Percentiles rank a stretch among this genome's conserved stretches.
Conservation (phyloP, 2,329 filamentous ascomycete genomes). For the Fusarium sublunatum region DNA sequence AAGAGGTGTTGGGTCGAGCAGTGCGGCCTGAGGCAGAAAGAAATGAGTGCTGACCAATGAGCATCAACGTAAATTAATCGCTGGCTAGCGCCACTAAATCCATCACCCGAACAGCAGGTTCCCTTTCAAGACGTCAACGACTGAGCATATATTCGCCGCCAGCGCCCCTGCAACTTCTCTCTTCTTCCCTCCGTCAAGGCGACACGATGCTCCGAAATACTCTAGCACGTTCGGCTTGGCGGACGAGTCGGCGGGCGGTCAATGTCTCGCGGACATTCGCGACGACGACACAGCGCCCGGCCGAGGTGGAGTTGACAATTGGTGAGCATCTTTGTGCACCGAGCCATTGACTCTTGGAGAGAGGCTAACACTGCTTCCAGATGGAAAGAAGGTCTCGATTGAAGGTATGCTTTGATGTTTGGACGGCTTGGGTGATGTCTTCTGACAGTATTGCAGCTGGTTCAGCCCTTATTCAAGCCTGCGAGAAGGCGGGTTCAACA, state of each 20-base stretch:
- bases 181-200: constrained; percentile 63
- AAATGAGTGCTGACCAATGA: constrained; percentile 54
- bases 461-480: constrained; percentile 97
- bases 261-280: constrained; percentile 81
- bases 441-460: constrained; percentile 74
- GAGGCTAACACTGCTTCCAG: constrained; percentile 61
- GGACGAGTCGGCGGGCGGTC: constrained; percentile 68
- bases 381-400: constrained; percentile 98
- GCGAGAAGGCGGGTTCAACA: constrained; percentile 94
- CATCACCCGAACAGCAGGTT: constrained; percentile 53
- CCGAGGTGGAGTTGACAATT: constrained; percentile 97
- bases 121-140: constrained; percentile 56
- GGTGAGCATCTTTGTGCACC: constrained; percentile 63
- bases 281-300: constrained; percentile 79
- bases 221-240: constrained; percentile 75
- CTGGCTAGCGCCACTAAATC: constrained; percentile 55
- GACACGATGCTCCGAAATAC: constrained; percentile 76
- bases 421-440: constrained; percentile 29
- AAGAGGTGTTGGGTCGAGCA: constrained; percentile 20
- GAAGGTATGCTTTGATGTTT: constrained; percentile 73
- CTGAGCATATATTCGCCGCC: constrained; percentile 54
- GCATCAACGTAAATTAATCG: constrained; percentile 58
- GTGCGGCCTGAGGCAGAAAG: constrained; percentile 54
- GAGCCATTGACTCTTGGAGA: constrained; percentile 47
- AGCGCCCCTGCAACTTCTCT: constrained; percentile 52